Conservation (phyloP, 169 alveolate species). For the Eimeria nieschulzi region DNA sequence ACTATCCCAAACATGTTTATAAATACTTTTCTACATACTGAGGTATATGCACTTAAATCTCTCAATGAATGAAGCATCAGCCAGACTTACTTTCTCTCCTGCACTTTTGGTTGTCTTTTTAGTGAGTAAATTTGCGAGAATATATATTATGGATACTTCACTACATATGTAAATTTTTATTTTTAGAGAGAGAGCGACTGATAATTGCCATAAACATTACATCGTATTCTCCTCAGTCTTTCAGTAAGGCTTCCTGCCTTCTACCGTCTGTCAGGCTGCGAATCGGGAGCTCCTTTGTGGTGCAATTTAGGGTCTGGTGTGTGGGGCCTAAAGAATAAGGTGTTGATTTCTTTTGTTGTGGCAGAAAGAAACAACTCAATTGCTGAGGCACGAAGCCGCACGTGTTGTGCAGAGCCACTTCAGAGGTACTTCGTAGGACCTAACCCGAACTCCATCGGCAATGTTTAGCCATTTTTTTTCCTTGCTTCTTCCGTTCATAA, state of each 20-base stretch:
- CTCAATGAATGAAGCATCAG: too few species aligned
- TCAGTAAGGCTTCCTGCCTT: background rate
- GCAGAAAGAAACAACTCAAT: slow-evolving; percentile 33
- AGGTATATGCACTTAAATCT: too few species aligned
- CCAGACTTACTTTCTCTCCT: too few species aligned
- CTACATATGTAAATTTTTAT: background rate
- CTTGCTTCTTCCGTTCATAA: background rate
- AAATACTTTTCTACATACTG: too few species aligned
- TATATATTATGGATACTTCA: too few species aligned
- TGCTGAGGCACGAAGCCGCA: slow-evolving; percentile 40
- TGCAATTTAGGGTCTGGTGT: background rate
- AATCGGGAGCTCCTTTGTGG: background rate
- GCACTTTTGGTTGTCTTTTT: too few species aligned
- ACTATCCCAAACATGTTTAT: too few species aligned
- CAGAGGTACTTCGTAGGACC: background rate
- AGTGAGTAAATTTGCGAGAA: too few species aligned
- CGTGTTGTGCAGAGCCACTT: slow-evolving; percentile 31
- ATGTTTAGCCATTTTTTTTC: background rate
- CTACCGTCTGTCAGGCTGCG: background rate
- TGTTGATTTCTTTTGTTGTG: background rate
- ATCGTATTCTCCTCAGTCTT: background rate
- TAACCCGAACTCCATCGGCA: background rate
- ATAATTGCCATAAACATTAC: background rate
- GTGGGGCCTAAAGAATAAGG: background rate
- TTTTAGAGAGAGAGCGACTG: background rate